Base-by-base conservation (phyloP, 257 asterid genomes). In the Rhazya stricta region DNA sequence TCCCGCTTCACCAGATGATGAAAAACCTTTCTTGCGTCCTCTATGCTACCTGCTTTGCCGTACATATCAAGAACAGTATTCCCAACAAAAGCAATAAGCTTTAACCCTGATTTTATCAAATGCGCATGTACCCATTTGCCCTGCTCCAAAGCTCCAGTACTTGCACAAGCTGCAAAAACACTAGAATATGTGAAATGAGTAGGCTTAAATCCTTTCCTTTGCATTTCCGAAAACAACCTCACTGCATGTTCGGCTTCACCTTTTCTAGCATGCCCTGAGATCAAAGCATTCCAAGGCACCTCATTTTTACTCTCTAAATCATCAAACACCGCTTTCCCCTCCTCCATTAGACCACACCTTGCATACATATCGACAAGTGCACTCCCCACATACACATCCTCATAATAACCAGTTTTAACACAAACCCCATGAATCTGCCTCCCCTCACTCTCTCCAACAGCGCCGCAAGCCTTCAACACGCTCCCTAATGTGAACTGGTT, bases 41-140 rank as follows among this genome's bases (percentile, higher is more conserved):
- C 85, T 19, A 89, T 81, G 83, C 88, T 88, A 75, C 97, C 96
- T 1, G 91, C 90, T 77, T 88, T 93, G 1, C 92, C 97, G 74
- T 93, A 91, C 97, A 91, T 91, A 79, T 84, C 92, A 73, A 93
- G 90, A 75, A 93, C 93, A 25, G 96, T 88, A 54, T 91, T 87
- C 19, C 97, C 97, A 41, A 89, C 91, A 81, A 85, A 93, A 71
- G 93, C 93, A 75, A 86, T 43, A 65, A 86, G 91, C 74, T 74
- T 62, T 32, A 82, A 61, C 45, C 97, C 97, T 19, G 80, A 84
- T 65, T 93, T 91, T 66, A 88, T 71, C 96, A 89, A 85, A 79
- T 87, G 92, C 1, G 88, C 87, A 18, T 93, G 97, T 41, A 84
- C 87, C 91, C 94, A 91, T 84, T 89, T 93, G 16, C 95, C 96